Evolutionary conservation across 495 filamentous ascomycete species (phyloP).

Genomic region (Talaromyces adpressus): DNA sequence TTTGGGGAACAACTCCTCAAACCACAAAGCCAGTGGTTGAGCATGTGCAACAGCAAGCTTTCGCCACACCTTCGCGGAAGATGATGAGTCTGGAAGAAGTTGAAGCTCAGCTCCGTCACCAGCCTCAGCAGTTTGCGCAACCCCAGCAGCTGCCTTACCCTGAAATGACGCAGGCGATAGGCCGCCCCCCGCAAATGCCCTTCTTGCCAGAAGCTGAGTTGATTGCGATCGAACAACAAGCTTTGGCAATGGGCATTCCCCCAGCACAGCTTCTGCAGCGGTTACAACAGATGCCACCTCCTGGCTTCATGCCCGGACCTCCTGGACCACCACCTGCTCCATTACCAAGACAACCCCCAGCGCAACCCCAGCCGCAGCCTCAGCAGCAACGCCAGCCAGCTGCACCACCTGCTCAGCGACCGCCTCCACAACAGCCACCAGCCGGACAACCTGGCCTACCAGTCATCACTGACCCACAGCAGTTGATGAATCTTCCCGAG

Average conservation of each 20-base stretch:
- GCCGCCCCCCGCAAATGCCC: slow-evolving; percentile 37
- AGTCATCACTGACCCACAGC: slow-evolving; percentile 61
- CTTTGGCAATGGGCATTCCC: slow-evolving; percentile 28
- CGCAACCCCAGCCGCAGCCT: slow-evolving; percentile 23
- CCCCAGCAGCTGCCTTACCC: slow-evolving; percentile 25
- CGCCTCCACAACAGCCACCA: slow-evolving; percentile 14
- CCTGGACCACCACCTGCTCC: slow-evolving; percentile 34
- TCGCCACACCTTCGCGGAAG: slow-evolving; percentile 49
- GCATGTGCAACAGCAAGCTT: slow-evolving; percentile 13
- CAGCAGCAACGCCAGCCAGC: slow-evolving; percentile 20
- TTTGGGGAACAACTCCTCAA: slow-evolving; percentile 76
- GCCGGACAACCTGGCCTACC: slow-evolving; percentile 30
- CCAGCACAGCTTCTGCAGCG: slow-evolving; percentile 43
- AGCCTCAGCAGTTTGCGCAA: slow-evolving; percentile 42
- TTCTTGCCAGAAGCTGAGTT: slow-evolving; percentile 36
- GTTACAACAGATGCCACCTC: slow-evolving; percentile 32
- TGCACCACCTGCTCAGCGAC: slow-evolving; percentile 13
- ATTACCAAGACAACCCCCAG: slow-evolving; percentile 27
- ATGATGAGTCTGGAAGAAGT: slow-evolving; percentile 97
- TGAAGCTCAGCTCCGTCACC: slow-evolving; percentile 82
- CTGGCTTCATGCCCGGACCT: slow-evolving; percentile 34
- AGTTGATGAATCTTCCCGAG: slow-evolving; percentile 70
- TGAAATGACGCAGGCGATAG: slow-evolving; percentile 26
- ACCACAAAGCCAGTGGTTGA: slow-evolving; percentile 33
- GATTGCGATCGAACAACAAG: slow-evolving; percentile 38